Base-by-base conservation (phyloP, 192 early-diverging fungal species). In the Podila epigama region DNA sequence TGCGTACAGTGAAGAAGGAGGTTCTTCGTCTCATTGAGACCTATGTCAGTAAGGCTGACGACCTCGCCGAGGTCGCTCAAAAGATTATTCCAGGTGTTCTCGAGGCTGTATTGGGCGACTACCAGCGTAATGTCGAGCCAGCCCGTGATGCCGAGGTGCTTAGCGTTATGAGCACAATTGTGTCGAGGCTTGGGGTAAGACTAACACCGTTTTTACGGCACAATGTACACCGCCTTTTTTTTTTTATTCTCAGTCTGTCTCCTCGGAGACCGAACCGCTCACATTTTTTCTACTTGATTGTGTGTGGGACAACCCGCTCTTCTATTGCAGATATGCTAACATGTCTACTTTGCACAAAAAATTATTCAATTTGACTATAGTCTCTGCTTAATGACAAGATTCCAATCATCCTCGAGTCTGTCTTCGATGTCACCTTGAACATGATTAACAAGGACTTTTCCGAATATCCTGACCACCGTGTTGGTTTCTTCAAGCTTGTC, bases 381-480 rank as follows among this genome's bases (percentile, higher is more conserved):
- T 81, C 82, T 27, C 73, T 92, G 66, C 88, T 99, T 79, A 90
- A 91, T 3, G 92, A 94, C 64, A 90, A 92, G 73, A 89, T 99
- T 53, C 90, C 90, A 15, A 71, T 85, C 35, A 94, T 99, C 69
- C 85, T 99, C 51, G 94, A 96, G 61, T 92, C 92, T 2, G 93
- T 97, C 51, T 99, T 99, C 69, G 96, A 96, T 79, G 92, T 92
- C 71, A 99, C 98, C 0, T 81, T 99, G 77, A 92, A 93, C 83
- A 99, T 99, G 98, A 99, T 99, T 81, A 98, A 95, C 88, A 97
- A 97, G 82, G 94, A 99, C 84, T 97, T 98, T 86, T 87, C 94
- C 27, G 96, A 97, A 71, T 97, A 91, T 81, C 98, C 98, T 18
- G 97, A 99, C 81, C 96, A 98, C 82, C 93, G 98, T 60, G 87